Percentiles rank a stretch among this genome's conserved stretches.
These are phyloP conservation scores for Hysterangium stoloniferum DNA, from an alignment of 768 basidiomycete genomes.

Conservation along the genomic window DNA sequence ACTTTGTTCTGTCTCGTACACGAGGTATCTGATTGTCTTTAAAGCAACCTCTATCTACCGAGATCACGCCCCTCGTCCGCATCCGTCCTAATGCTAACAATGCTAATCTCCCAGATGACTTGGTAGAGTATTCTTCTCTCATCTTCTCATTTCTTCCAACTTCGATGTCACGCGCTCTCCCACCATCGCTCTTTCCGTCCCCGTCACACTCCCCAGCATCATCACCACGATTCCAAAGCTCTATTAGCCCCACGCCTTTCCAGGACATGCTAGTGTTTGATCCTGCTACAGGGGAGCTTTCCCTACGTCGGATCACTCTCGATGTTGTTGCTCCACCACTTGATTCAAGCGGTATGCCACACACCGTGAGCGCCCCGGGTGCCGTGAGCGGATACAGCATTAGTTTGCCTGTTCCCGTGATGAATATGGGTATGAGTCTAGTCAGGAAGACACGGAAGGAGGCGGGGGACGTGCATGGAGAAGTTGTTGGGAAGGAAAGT, in stretches of 20 bases:
- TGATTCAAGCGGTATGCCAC: not conserved
- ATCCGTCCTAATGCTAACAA: constrained; percentile 32
- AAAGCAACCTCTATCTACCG: constrained; percentile 45
- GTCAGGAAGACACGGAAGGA: constrained; percentile 17
- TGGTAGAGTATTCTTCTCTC: constrained; percentile 29
- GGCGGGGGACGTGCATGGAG: constrained; percentile 29
- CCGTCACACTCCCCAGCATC: too few relatives aligned
- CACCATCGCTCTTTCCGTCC: constrained; percentile 35
- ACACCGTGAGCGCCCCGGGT: not conserved
- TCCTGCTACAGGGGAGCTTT: constrained; percentile 45
- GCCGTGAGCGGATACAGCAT: not conserved
- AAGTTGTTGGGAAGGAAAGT: constrained; percentile 31
- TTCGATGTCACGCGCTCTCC: constrained; percentile 25
- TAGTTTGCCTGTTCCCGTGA: not conserved
- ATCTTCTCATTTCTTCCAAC: constrained; percentile 47
- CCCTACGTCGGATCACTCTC: constrained; percentile 45
- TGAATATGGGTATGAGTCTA: not conserved
- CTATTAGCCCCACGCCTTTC: constrained; percentile 28
- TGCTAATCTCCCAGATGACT: constrained; percentile 15
- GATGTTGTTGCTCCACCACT: constrained; percentile 23
- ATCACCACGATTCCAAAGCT: constrained; percentile 22
- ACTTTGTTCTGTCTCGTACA: not conserved
- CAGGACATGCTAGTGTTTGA: constrained; percentile 69
- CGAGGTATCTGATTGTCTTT: constrained; percentile 2
- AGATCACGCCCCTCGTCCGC: constrained; percentile 49